phyloP scores from a whole-genome alignment of 441 rosid species.

The Cnidoscolus chayamansa region DNA sequence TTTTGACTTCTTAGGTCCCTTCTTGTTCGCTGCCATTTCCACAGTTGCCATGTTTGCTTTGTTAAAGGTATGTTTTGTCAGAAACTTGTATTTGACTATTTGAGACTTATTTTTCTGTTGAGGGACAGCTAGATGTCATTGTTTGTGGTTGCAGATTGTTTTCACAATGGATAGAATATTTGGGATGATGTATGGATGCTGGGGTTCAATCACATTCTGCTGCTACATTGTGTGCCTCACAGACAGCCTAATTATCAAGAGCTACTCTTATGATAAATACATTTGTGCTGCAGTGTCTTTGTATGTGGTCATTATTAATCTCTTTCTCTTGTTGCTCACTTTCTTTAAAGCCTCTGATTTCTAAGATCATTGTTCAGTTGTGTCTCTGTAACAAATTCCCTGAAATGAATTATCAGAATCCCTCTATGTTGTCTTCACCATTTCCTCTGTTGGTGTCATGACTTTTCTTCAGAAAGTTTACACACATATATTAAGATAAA shows the following conservation, averaged over 20 bases:
- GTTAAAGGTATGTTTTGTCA: slow-evolving; percentile 45
- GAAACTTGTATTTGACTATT: not conserved
- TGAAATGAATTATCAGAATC: too few species aligned
- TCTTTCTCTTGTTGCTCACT: slow-evolving; percentile 52
- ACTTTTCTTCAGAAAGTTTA: too few species aligned
- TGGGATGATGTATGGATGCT: slow-evolving; percentile 56
- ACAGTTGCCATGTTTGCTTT: slow-evolving; percentile 50
- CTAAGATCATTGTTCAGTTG: not conserved
- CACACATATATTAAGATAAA: too few species aligned
- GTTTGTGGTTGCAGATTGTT: slow-evolving; percentile 46
- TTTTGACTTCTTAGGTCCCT: slow-evolving; percentile 73
- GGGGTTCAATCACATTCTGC: slow-evolving; percentile 64
- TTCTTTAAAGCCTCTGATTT: slow-evolving; percentile 50
- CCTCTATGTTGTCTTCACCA: too few species aligned
- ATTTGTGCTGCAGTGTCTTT: slow-evolving; percentile 68
- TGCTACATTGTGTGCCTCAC: slow-evolving; percentile 67
- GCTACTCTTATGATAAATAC: slow-evolving; percentile 56
- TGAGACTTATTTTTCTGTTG: not conserved
- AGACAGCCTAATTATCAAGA: slow-evolving; percentile 58
- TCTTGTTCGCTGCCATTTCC: slow-evolving; percentile 58
- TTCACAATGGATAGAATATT: slow-evolving; percentile 62
- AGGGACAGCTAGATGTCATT: not conserved
- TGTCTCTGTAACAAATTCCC: too few species aligned
- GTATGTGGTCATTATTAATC: slow-evolving; percentile 58
- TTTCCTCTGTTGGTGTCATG: too few species aligned